phyloP scores from a whole-genome alignment of 2,329 filamentous ascomycete species.

The Aspergillus ochraceus region DNA sequence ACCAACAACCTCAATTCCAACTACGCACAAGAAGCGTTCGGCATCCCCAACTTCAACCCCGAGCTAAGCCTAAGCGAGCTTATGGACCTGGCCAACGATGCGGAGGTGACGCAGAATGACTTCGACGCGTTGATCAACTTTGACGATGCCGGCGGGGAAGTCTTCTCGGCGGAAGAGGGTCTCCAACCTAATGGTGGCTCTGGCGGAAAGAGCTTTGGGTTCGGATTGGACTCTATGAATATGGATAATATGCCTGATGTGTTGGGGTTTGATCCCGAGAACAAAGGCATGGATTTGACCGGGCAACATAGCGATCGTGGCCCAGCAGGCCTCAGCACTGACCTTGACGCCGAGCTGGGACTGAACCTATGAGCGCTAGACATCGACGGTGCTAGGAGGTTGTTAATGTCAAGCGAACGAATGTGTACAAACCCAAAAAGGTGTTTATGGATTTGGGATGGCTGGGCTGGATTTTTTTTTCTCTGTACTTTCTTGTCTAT shows the following conservation, averaged over 20 bases:
- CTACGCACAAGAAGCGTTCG: slow-evolving; percentile 28
- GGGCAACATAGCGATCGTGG: not conserved
- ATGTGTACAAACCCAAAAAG: not conserved
- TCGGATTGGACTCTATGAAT: slow-evolving; percentile 11
- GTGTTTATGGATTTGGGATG: not conserved
- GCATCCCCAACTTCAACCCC: slow-evolving; percentile 29
- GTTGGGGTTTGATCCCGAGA: slow-evolving; percentile 15
- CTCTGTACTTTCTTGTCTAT: not conserved
- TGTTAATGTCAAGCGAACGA: not conserved
- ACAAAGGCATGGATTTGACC: slow-evolving; percentile 13
- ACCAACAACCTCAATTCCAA: slow-evolving; percentile 38
- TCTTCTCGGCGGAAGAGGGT: slow-evolving; percentile 33
- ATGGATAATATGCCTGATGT: slow-evolving; percentile 17
- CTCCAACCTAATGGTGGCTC: slow-evolving; percentile 5
- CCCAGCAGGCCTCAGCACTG: slow-evolving; percentile 1
- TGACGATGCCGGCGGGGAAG: slow-evolving; percentile 40
- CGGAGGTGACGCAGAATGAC: slow-evolving; percentile 46
- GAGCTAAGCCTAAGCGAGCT: slow-evolving; percentile 42
- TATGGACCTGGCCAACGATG: slow-evolving; percentile 46
- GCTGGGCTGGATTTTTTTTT: not conserved
- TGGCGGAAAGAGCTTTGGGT: slow-evolving; percentile 14
- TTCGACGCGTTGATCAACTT: slow-evolving; percentile 50
- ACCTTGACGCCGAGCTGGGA: slow-evolving; percentile 23
- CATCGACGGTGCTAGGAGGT: not conserved
- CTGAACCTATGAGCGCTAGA: slow-evolving; percentile 13